A percentile compares a stretch with the other conserved stretches of the same genome.
Evolutionary conservation across 2,329 filamentous ascomycete species (phyloP).

Genomic region (Colletotrichum gigasporum): DNA sequence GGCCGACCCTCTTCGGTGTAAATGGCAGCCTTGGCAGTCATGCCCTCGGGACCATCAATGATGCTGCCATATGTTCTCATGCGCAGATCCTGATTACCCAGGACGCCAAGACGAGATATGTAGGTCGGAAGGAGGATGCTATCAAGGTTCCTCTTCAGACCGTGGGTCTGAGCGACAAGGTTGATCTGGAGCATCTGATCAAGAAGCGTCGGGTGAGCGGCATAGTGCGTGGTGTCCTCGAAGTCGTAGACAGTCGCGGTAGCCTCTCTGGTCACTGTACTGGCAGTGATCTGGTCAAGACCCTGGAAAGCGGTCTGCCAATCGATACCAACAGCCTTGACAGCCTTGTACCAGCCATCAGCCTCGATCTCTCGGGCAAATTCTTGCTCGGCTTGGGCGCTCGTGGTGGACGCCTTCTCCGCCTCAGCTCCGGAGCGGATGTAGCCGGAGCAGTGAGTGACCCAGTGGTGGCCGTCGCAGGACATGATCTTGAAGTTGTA

Average conservation of each 20-base stretch:
- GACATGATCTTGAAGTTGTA: constrained; percentile 47
- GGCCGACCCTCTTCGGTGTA: constrained; percentile 16
- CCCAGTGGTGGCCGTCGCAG: constrained; percentile 38
- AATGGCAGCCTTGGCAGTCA: constrained; percentile 11
- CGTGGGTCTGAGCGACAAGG: constrained; percentile 10
- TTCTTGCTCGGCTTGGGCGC: constrained; percentile 3
- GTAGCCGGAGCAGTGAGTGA: constrained; percentile 36
- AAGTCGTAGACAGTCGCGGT: constrained; percentile 21
- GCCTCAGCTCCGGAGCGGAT: constrained; percentile 10
- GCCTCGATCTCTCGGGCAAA: background rate
- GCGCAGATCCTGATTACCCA: constrained; percentile 1
- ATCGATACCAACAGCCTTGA: constrained; percentile 15
- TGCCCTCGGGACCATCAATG: background rate
- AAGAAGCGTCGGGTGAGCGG: constrained; percentile 9
- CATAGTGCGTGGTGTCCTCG: constrained; percentile 14
- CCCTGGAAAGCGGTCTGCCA: constrained; percentile 19
- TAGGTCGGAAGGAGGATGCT: constrained; percentile 14
- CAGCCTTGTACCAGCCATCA: constrained; percentile 15
- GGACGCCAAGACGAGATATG: background rate
- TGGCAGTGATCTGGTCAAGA: constrained; percentile 9
- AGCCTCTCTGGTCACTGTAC: background rate
- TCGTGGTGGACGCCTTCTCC: background rate
- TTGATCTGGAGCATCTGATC: constrained; percentile 25
- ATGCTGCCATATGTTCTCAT: constrained; percentile 21
- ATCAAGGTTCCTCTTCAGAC: background rate